Evolutionary conservation across 2,329 filamentous ascomycete genomes (phyloP), one percentile per base, ranked within the genome.

Genomic region (Didymella glomerata): DNA sequence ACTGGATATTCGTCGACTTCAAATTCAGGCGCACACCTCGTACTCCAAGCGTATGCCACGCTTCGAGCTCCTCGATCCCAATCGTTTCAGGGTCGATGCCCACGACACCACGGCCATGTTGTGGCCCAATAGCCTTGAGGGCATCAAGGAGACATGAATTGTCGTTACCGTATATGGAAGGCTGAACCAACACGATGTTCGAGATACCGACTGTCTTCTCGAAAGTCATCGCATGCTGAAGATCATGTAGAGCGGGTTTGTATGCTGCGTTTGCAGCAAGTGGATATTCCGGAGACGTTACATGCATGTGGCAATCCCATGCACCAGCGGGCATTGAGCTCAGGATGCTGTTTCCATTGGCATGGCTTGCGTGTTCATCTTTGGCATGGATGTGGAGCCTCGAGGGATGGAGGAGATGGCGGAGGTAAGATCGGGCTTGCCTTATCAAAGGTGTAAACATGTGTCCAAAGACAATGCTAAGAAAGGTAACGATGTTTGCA

Each of bases 241-340:
- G 87, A 88, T 2, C 22, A 20, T 69, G 59, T 30, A 82, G 73
- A 20, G 85, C 85, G 30, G 86, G 85, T 18, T 72, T 74, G 73
- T 89, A 88, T 61, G 78, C 74, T 32, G 86, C 85, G 28, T 76
- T 68, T 8, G 78, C 60, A 25, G 78, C 75, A 9, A 87, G 70
- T 1, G 84, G 81, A 67, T 84, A 88, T 20, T 75, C 27, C 0
- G 84, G 84, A 51, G 87, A 84, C 48, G 87, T 79, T 32, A 88
- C 81, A 69, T 89, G 87, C 84, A 88, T 88, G 70, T 88, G 86
- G 49, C 82, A 84, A 68, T 88, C 85, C 85, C 86, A 88, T 55
- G 85, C 78, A 14, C 77, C 76, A 14, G 62, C 57, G 3, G 83
- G 82, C 54, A 82, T 48, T 48, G 16, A 36, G 11, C 22, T 18